Evolutionary conservation across 1,284 basidiomycete genomes (phyloP).

Genomic region (Kwoniella shivajii): DNA sequence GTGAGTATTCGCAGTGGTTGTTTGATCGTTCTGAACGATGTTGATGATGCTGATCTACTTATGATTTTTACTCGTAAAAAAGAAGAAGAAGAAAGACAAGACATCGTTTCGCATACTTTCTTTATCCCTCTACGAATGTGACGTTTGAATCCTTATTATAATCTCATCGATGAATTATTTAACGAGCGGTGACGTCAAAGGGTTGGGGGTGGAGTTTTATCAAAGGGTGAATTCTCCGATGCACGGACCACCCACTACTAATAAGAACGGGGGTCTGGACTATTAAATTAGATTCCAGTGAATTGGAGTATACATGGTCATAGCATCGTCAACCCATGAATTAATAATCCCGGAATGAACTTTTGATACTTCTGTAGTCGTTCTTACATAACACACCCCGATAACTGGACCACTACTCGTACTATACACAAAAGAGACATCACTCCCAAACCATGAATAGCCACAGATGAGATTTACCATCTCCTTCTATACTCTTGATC

Average conservation of each 20-base stretch:
- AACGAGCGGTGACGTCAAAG: constrained; percentile 6
- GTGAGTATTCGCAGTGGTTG: not conserved
- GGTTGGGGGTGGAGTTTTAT: not conserved
- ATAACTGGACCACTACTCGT: too few species aligned
- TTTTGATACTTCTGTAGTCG: too few species aligned
- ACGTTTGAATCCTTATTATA: not conserved
- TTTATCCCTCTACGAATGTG: not conserved
- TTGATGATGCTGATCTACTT: not conserved
- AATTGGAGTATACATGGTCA: too few species aligned
- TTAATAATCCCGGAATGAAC: too few species aligned
- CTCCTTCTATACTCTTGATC: not conserved
- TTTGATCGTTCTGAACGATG: not conserved
- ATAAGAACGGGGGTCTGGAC: too few species aligned
- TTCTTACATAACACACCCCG: too few species aligned
- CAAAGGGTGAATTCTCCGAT: not conserved
- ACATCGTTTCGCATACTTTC: not conserved
- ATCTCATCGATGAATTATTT: not conserved
- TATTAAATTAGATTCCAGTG: too few species aligned
- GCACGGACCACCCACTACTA: too few species aligned
- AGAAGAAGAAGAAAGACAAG: constrained; percentile 6
- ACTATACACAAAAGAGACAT: too few species aligned
- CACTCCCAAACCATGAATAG: not conserved
- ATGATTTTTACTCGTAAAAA: constrained; percentile 8
- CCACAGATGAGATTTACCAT: constrained; percentile 1
- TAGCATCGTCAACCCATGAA: too few species aligned